Evolutionary conservation across 1,139 yeast species (phyloP).

Genomic region (Protomyces arabidopsidicola): DNA sequence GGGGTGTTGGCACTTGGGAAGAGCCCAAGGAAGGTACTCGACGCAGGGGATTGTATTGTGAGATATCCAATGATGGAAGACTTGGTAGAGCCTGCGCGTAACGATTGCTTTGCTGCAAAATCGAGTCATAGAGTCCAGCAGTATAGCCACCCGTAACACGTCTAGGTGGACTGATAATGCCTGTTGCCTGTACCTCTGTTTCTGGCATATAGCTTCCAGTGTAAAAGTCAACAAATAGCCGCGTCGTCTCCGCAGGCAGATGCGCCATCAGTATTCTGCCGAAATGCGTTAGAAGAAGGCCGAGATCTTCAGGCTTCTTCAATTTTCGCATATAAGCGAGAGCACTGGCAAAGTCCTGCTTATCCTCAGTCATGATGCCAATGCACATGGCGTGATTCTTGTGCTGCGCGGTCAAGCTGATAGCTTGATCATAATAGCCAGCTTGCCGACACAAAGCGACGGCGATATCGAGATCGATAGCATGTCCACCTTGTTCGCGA

Average conservation of each 20-base stretch:
- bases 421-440: slow-evolving; percentile 64
- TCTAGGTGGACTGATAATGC: slow-evolving; percentile 5
- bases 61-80: slow-evolving; percentile 17
- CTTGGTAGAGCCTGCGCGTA: slow-evolving; percentile 16
- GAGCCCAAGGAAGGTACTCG: slow-evolving; percentile 1
- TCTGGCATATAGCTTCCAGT: slow-evolving; percentile 72
- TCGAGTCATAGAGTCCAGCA: slow-evolving; percentile 26
- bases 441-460: slow-evolving; percentile 74
- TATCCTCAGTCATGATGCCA: slow-evolving; percentile 65
- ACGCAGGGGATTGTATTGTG: slow-evolving; percentile 14
- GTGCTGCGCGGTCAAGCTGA: slow-evolving; percentile 62
- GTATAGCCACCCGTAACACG: slow-evolving; percentile 26
- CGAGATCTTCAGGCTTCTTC: slow-evolving; percentile 64
- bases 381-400: slow-evolving; percentile 74
- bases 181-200: slow-evolving; percentile 1
- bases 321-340: slow-evolving; percentile 64
- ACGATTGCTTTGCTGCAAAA: slow-evolving; percentile 12
- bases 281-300: slow-evolving; percentile 62
- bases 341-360: slow-evolving; percentile 59
- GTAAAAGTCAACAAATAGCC: slow-evolving; percentile 74
- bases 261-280: slow-evolving; percentile 62
- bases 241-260: slow-evolving; percentile 77
- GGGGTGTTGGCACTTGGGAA: not conserved
- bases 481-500: slow-evolving; percentile 42
- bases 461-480: slow-evolving; percentile 66